Conservation (phyloP, 805 yeast species). For the Starmerella sp. region DNA sequence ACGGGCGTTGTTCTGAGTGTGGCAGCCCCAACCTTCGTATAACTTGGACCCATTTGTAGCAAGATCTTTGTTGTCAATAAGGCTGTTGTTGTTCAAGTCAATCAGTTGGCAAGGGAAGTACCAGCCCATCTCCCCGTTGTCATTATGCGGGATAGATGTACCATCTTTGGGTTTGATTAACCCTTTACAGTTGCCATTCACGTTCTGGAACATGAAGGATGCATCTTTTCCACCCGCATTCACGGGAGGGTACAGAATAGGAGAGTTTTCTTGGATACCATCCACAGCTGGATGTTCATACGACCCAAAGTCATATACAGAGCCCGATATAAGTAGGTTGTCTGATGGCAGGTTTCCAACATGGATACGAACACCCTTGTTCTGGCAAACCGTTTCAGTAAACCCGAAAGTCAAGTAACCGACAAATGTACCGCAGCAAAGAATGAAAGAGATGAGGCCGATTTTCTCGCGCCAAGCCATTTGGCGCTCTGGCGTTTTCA, state of each 20-base stretch:
- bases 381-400: conserved; percentile 66
- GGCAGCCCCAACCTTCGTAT: conserved; percentile 86
- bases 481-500: conserved; percentile 69
- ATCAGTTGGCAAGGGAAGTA: conserved; percentile 81
- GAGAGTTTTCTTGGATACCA: conserved; percentile 56
- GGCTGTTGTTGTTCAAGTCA: conserved; percentile 52
- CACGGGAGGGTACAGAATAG: conserved; percentile 71
- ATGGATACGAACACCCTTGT: conserved; percentile 39
- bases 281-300: conserved; percentile 73
- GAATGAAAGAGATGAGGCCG: conserved; percentile 66
- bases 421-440: conserved; percentile 61
- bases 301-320: conserved; percentile 57
- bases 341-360: conserved; percentile 49
- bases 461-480: conserved; percentile 97
- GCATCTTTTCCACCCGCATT: conserved; percentile 54
- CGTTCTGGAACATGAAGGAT: conserved; percentile 76
- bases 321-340: conserved; percentile 67
- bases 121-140: conserved; percentile 62
- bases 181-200: conserved; percentile 80
- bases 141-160: conserved; percentile 58
- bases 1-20: conserved; percentile 63
- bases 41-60: conserved; percentile 33
- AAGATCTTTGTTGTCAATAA: conserved; percentile 43
- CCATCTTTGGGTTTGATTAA: conserved; percentile 59
- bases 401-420: conserved; percentile 87